Percentiles rank a stretch among this genome's conserved stretches.
These are phyloP conservation scores for Fusarium miscanthi DNA, from an alignment of 2,329 filamentous ascomycete genomes.

Conservation along the genomic window DNA sequence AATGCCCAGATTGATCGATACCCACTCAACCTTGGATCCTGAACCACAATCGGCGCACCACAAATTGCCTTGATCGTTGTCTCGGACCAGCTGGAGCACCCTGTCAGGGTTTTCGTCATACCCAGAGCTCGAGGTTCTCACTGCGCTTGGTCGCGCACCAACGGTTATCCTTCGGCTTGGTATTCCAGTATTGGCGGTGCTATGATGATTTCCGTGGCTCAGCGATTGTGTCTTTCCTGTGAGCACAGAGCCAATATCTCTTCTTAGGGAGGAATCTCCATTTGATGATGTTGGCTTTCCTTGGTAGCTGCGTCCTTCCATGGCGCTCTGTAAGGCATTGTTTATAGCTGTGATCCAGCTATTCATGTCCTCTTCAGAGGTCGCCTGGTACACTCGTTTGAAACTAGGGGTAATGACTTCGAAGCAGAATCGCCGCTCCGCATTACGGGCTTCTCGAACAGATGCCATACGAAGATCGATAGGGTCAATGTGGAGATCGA, in stretches of 20 bases:
- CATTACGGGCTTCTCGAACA: conserved; percentile 93
- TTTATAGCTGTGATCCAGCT: conserved; percentile 97
- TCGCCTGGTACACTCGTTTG: conserved; percentile 96
- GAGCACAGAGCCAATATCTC: conserved; percentile 91
- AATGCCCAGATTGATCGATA: conserved; percentile 96
- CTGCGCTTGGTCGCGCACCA: conserved; percentile 81
- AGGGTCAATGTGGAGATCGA: conserved; percentile 97
- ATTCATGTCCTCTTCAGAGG: conserved; percentile 97
- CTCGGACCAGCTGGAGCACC: conserved; percentile 85
- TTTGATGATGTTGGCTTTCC: conserved; percentile 60
- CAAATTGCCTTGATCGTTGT: conserved; percentile 91
- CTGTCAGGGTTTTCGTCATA: conserved; percentile 87
- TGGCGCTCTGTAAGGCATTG: conserved; percentile 94
- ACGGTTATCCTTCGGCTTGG: conserved; percentile 91
- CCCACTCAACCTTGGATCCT: conserved; percentile 95
- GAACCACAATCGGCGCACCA: conserved; percentile 96
- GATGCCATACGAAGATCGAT: conserved; percentile 98
- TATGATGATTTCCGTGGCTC: conserved; percentile 64
- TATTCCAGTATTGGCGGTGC: conserved; percentile 59
- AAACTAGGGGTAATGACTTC: conserved; percentile 97
- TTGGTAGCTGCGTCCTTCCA: conserved; percentile 79
- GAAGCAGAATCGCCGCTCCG: conserved; percentile 95
- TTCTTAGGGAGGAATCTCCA: conserved; percentile 70
- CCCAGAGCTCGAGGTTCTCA: conserved; percentile 74
- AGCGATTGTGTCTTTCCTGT: conserved; percentile 90